A percentile compares a stretch with the other conserved stretches of the same genome.
Conservation (phyloP, 148 eudicot species). For the Pharnaceum exiguum region DNA sequence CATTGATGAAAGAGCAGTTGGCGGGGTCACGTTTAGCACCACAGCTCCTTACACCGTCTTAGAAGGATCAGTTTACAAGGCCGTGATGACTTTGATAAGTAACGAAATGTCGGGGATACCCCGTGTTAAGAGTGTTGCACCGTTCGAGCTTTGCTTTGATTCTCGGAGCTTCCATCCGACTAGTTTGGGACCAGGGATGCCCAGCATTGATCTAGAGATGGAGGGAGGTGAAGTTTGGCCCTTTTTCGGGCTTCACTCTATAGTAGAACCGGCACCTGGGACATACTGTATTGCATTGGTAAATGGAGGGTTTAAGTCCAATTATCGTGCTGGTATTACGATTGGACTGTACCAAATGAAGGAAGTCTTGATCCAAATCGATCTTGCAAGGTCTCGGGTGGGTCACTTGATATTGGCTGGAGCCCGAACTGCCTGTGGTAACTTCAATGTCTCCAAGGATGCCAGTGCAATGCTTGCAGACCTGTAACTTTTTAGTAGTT, state of each 20-base stretch:
- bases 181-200: constrained; percentile 13
- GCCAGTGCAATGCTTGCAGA: too few relatives aligned
- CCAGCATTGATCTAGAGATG: constrained; percentile 29
- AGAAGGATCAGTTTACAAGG: constrained; percentile 4
- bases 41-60: background rate
- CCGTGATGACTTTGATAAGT: background rate
- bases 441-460: too few relatives aligned
- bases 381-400: constrained; percentile 27
- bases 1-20: background rate
- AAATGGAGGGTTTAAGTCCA: constrained; percentile 38
- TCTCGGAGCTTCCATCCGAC: background rate
- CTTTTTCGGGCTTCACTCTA: constrained; percentile 16
- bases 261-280: constrained; percentile 24
- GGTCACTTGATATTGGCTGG: constrained; percentile 19
- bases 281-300: constrained; percentile 32
- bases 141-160: constrained; percentile 28
- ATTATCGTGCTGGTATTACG: constrained; percentile 18
- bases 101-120: background rate
- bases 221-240: constrained; percentile 21
- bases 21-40: background rate
- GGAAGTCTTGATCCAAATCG: constrained; percentile 26
- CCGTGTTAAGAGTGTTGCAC: constrained; percentile 11
- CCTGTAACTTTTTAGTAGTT: too few relatives aligned
- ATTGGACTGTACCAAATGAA: constrained; percentile 35
- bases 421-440: constrained; percentile 9